Conservation (phyloP, 1,284 basidiomycete species). For the Stygiomarasmius scandens region DNA sequence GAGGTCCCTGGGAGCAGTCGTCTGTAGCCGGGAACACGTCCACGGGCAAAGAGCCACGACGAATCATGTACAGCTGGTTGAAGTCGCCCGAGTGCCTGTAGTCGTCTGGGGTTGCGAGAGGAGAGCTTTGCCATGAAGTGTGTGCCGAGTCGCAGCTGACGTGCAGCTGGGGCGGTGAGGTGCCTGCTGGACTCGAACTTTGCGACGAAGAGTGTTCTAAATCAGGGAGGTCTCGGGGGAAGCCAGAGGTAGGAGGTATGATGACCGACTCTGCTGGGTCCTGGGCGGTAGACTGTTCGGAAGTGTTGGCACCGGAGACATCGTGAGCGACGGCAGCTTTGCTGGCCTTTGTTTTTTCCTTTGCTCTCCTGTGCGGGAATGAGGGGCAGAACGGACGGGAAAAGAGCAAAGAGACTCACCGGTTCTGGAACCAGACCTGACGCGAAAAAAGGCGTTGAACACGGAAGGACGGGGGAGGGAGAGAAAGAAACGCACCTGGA, state of each 20-base stretch:
- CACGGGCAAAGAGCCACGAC: constrained; percentile 56
- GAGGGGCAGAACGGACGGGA: constrained; percentile 11
- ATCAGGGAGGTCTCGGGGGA: constrained; percentile 25
- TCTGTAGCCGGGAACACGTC: constrained; percentile 36
- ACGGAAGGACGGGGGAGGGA: constrained; percentile 12
- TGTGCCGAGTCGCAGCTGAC: constrained; percentile 38
- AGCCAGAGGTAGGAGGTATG: constrained; percentile 20
- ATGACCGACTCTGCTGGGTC: constrained; percentile 16
- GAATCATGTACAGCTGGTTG: constrained; percentile 20
- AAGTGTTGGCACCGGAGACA: constrained; percentile 14
- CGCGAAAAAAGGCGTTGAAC: constrained; percentile 23
- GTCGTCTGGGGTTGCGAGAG: constrained; percentile 24
- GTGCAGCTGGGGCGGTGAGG: constrained; percentile 42
- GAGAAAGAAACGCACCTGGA: constrained; percentile 69
- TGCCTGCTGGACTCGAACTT: constrained; percentile 30
- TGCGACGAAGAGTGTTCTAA: constrained; percentile 25
- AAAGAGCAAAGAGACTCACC: constrained; percentile 45
- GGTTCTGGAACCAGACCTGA: constrained; percentile 91
- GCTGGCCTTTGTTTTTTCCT: constrained; percentile 67
- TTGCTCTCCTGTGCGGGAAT: constrained; percentile 63
- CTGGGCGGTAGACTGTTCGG: constrained; percentile 21
- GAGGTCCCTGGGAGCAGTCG: constrained; percentile 30
- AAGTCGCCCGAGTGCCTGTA: constrained; percentile 20
- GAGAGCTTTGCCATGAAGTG: constrained; percentile 43
- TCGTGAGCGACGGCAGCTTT: constrained; percentile 30